Conservation (phyloP, 179 eudicot genomes). For the Patellifolia procumbens region DNA sequence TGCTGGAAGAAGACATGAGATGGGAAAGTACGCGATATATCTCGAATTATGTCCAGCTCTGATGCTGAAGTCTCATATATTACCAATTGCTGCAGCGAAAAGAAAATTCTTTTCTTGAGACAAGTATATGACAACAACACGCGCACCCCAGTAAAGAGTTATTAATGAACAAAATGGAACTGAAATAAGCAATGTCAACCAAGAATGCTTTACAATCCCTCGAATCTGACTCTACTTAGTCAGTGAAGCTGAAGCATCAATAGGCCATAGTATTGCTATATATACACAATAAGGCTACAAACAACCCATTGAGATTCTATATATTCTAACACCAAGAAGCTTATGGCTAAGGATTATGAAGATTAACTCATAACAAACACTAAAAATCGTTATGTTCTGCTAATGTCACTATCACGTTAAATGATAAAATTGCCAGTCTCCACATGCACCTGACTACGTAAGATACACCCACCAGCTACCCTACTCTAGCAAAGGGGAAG, state of each 20-base stretch:
- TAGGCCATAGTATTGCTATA: background rate
- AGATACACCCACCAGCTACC: background rate
- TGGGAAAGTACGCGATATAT: slow-evolving; percentile 98
- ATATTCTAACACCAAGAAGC: background rate
- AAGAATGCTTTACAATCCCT: background rate
- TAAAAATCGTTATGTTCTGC: background rate
- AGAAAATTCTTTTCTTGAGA: background rate
- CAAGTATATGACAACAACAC: background rate
- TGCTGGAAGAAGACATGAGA: slow-evolving; percentile 98
- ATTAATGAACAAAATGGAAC: background rate
- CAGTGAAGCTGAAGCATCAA: background rate
- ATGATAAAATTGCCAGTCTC: background rate
- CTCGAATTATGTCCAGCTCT: slow-evolving; percentile 92
- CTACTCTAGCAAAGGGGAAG: background rate
- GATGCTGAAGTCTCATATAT: slow-evolving; percentile 91
- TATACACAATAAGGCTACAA: background rate
- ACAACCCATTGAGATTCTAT: background rate
- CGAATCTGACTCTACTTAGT: background rate
- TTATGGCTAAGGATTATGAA: background rate
- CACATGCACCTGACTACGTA: background rate
- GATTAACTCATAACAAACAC: background rate
- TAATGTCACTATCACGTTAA: too few species aligned
- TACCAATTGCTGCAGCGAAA: slow-evolving; percentile 71
- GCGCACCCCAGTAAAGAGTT: background rate
- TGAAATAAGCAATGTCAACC: background rate